These are phyloP conservation scores for Lipomyces orientalis DNA, from an alignment of 805 yeast species.

Conservation along the genomic window DNA sequence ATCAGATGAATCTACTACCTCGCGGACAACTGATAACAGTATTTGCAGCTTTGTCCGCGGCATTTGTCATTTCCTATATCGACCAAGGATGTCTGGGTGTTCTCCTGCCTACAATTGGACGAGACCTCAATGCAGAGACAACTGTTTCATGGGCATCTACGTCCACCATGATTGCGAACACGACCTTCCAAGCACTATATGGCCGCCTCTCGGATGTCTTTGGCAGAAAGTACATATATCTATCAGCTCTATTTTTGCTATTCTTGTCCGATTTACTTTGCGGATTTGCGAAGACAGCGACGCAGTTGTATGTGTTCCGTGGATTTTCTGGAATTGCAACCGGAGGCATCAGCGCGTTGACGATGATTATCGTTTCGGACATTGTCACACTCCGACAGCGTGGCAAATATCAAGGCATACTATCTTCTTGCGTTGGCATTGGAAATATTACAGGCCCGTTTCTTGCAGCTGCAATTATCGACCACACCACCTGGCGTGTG, in stretches of 20 bases:
- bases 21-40: slow-evolving; percentile 19
- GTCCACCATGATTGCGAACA: slow-evolving; percentile 67
- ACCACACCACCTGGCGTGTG: slow-evolving; percentile 56
- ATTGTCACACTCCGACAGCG: slow-evolving; percentile 52
- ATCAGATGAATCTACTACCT: slow-evolving; percentile 29
- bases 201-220: slow-evolving; percentile 71
- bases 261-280: slow-evolving; percentile 56
- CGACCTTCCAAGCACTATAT: slow-evolving; percentile 75
- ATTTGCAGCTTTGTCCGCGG: slow-evolving; percentile 39
- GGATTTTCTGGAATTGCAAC: slow-evolving; percentile 75
- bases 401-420: slow-evolving; percentile 42
- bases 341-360: slow-evolving; percentile 66
- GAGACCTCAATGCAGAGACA: slow-evolving; percentile 59
- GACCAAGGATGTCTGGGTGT: slow-evolving; percentile 68
- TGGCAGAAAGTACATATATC: slow-evolving; percentile 49
- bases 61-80: slow-evolving; percentile 58
- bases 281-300: slow-evolving; percentile 55
- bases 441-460: slow-evolving; percentile 61
- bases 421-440: slow-evolving; percentile 44
- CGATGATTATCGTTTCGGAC: slow-evolving; percentile 63
- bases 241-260: slow-evolving; percentile 52
- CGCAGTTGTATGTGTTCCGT: slow-evolving; percentile 71
- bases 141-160: slow-evolving; percentile 74
- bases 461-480: slow-evolving; percentile 57
- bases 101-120: slow-evolving; percentile 62